These are phyloP conservation scores for Diutina catenulata DNA, from an alignment of 1,139 yeast genomes.

Conservation along the genomic window DNA sequence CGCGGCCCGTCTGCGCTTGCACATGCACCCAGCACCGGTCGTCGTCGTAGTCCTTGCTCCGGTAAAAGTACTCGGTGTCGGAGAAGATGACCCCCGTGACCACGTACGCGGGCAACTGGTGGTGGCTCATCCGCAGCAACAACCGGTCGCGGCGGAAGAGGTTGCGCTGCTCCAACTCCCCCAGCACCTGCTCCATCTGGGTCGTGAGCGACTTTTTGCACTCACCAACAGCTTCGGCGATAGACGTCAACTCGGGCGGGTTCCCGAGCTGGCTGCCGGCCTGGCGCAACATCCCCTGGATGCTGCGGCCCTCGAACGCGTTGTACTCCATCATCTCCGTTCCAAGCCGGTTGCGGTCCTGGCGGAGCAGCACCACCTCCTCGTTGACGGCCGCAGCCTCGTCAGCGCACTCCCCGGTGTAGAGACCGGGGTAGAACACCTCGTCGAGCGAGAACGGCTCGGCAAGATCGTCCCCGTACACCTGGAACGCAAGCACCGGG, in stretches of 20 bases:
- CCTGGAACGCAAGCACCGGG: constrained; percentile 1
- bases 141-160: neutral
- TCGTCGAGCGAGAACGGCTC: constrained; percentile 3
- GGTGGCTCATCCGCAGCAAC: neutral
- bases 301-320: neutral
- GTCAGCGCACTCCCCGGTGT: neutral
- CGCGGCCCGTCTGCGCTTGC: neutral
- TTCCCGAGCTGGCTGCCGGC: neutral
- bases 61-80: constrained; percentile 3
- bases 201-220: neutral
- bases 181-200: neutral
- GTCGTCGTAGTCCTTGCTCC: neutral
- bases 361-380: neutral
- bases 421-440: neutral
- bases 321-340: neutral
- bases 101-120: neutral
- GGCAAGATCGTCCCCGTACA: neutral
- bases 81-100: constrained; percentile 1
- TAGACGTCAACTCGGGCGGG: neutral
- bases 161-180: neutral
- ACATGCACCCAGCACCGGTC: neutral
- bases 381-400: neutral
- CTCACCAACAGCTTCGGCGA: neutral
- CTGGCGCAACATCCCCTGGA: neutral
- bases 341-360: neutral